These are phyloP conservation scores for Cubamyces sp. DNA, from an alignment of 768 basidiomycete species.

Conservation along the genomic window DNA sequence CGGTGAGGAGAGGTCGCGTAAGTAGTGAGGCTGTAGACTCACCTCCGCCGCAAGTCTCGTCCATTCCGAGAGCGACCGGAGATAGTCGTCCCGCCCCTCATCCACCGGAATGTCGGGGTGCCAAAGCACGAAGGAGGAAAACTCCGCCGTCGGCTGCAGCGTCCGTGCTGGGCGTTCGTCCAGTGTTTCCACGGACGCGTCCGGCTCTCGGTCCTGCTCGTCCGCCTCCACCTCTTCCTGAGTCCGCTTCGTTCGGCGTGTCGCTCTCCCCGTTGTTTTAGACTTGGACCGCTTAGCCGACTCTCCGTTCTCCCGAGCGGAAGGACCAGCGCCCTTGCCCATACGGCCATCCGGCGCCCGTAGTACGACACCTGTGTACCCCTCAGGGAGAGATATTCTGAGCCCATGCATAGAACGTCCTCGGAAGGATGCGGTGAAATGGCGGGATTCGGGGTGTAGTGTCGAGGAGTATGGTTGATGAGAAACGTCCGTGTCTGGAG, in stretches of 20 bases:
- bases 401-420: conserved; percentile 77
- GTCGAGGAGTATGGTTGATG: conserved; percentile 12
- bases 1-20: too few relatives aligned
- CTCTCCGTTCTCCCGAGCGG: conserved; percentile 19
- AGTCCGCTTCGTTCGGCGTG: conserved; percentile 34
- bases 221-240: conserved; percentile 34
- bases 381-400: conserved; percentile 60
- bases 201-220: conserved; percentile 35
- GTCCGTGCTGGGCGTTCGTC: conserved; percentile 37
- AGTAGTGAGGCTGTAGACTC: background rate
- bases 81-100: conserved; percentile 72
- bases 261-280: conserved; percentile 22
- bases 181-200: conserved; percentile 24
- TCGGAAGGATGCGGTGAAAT: conserved; percentile 69
- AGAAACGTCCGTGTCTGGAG: background rate
- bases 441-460: conserved; percentile 34
- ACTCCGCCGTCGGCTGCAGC: conserved; percentile 55
- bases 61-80: conserved; percentile 73
- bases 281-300: conserved; percentile 15
- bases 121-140: conserved; percentile 77
- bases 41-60: conserved; percentile 66
- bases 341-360: conserved; percentile 34
- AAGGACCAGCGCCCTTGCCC: conserved; percentile 3
- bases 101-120: conserved; percentile 73
- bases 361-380: conserved; percentile 71